Percentiles rank a stretch among this genome's conserved stretches.
Evolutionary conservation across 1,139 yeast genomes (phyloP).

Genomic region (Sugiyamaella novakii): DNA sequence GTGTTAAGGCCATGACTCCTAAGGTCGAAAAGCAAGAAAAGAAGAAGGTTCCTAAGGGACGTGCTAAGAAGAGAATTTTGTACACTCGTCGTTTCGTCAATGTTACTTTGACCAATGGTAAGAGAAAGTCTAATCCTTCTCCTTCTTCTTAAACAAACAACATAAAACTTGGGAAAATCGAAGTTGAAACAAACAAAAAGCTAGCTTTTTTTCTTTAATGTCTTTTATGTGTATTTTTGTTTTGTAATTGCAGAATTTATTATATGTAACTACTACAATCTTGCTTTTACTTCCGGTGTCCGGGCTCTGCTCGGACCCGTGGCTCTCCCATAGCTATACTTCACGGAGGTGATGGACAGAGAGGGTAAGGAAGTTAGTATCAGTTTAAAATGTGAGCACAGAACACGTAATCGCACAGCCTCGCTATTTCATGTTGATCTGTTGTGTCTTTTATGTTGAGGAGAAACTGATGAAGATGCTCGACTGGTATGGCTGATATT

Average conservation of each 20-base stretch:
- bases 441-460: background rate
- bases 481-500: background rate
- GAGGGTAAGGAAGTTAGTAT: too few relatives aligned
- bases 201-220: slow-evolving; percentile 8
- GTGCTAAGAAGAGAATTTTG: slow-evolving; percentile 97
- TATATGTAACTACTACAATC: slow-evolving; percentile 9
- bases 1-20: slow-evolving; percentile 98
- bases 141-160: slow-evolving; percentile 51
- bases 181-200: too few relatives aligned
- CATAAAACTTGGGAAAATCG: background rate
- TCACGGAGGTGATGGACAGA: background rate
- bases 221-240: slow-evolving; percentile 16
- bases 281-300: background rate
- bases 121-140: slow-evolving; percentile 98
- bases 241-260: slow-evolving; percentile 17
- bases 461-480: background rate
- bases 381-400: too few relatives aligned
- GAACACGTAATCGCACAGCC: too few relatives aligned
- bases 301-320: slow-evolving; percentile 4
- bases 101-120: slow-evolving; percentile 97
- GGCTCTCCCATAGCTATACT: too few relatives aligned
- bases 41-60: slow-evolving; percentile 76
- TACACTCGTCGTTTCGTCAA: slow-evolving; percentile 99
- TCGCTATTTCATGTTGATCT: background rate
- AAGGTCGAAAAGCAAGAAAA: slow-evolving; percentile 92